A percentile compares a stretch with the other conserved stretches of the same genome.
Evolutionary conservation across 805 yeast species (phyloP).

Genomic region (Saitoella complicata): DNA sequence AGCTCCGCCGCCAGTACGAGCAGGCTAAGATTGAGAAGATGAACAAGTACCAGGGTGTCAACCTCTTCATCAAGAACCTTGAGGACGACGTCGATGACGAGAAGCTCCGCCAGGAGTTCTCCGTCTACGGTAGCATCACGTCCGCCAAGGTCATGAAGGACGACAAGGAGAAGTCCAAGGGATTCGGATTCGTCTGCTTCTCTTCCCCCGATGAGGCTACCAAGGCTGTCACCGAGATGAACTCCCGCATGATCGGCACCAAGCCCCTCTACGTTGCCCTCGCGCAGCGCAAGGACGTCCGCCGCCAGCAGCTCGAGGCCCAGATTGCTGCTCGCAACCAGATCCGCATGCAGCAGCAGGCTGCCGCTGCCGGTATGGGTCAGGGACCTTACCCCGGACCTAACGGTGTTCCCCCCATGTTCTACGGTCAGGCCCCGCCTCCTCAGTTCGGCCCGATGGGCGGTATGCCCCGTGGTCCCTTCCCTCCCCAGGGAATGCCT

Average conservation of each 20-base stretch:
- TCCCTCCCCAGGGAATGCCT: constrained; percentile 29
- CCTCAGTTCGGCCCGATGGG: constrained; percentile 39
- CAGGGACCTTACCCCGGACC: constrained; percentile 39
- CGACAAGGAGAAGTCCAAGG: constrained; percentile 88
- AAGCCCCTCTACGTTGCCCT: constrained; percentile 97
- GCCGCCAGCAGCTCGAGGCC: constrained; percentile 93
- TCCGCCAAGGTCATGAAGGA: constrained; percentile 94
- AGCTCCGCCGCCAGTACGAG: constrained; percentile 88
- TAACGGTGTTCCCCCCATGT: constrained; percentile 60
- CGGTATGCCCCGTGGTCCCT: constrained; percentile 40
- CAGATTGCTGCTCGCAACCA: constrained; percentile 97
- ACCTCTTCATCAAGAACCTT: constrained; percentile 90
- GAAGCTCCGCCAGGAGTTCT: constrained; percentile 76
- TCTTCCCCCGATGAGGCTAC: constrained; percentile 97
- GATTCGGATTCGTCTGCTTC: constrained; percentile 97
- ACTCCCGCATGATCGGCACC: constrained; percentile 85
- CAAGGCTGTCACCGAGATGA: constrained; percentile 95
- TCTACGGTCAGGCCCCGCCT: constrained; percentile 34
- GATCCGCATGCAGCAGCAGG: constrained; percentile 94
- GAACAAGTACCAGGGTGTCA: constrained; percentile 92
- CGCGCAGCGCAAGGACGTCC: constrained; percentile 96
- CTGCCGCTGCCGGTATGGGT: constrained; percentile 48
- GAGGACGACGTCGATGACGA: constrained; percentile 89
- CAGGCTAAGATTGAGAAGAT: constrained; percentile 78
- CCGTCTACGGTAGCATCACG: constrained; percentile 86